Evolutionary conservation across 1,284 basidiomycete species (phyloP), one percentile per base, ranked within the genome.

Genomic region (Rhodotorula sp.): DNA sequence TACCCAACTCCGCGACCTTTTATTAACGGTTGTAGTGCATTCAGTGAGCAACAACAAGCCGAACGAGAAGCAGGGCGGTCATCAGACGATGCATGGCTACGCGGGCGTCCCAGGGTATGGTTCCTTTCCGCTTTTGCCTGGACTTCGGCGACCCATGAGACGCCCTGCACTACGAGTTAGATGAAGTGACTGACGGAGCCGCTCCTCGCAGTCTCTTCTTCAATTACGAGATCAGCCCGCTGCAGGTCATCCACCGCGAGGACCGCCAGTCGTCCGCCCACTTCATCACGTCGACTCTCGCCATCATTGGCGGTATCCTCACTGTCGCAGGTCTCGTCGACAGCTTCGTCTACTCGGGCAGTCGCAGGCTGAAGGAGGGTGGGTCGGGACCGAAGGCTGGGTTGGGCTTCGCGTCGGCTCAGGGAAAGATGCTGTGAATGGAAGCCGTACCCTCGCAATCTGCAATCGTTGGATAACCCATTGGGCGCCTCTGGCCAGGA

Each of bases 181-280:
- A 39, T 39, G 36, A 44, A 17, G 39, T n/a, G n/a, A n/a, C 39
- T 44, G 39, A 44, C 39, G 5, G 13, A 10, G n/a, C n/a, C 15
- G 27, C 4, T n/a, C 1, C 2, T 11, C 27, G 15, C 61, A 71
- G 65, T 15, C 59, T 89, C 27, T 96, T 93, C 84, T 90, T 96
- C 87, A 97, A 94, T 68, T 83, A 95, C 90, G 96, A 99, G 80
- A 98, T 99, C 79, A 95, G 92, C n/a, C 94, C 94, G 3, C 92
- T 97, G 79, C 88, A 91, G 65, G 89, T 97, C 58, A 88, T 93
- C 30, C 92, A 96, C 79, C 86, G 86, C n/a, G 94, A 96, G 79
- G 89, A 86, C 51, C 86, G 93, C 67, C 92, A 96, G 81, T 91
- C 91, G 1, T 94, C 99, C 79, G 93, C 94, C 10, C 96, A 98